Evolutionary conservation across 2,329 filamentous ascomycete species (phyloP), one percentile per base, ranked within the genome.

Genomic region (Tricladium varicosporioides): DNA sequence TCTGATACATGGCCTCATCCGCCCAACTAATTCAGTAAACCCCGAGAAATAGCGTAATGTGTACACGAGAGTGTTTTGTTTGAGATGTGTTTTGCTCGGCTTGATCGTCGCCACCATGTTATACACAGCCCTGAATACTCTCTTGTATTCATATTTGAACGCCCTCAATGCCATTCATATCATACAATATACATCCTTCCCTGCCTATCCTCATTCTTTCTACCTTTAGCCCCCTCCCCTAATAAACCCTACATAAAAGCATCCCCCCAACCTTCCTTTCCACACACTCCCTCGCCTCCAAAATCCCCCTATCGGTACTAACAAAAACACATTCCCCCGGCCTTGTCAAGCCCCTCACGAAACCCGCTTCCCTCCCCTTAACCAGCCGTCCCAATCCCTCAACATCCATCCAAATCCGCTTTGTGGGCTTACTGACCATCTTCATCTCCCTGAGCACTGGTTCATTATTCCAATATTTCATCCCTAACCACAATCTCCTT

Each of bases 391-490:
- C 76, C 63, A 91, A 65, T 5, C 81, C 82, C 49, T 78, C 71
- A 31, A 80, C 76, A 63, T 82, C 81, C 70, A 89, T 75, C 74
- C 79, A 84, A 68, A 90, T 81, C 69, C 85, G 74, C 70, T 85
- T 80, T 59, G 80, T 89, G 14, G 87, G 87, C 72, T 88, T 89
- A 67, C 81, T 86, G 18, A 89, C 72, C 73, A 89, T 73, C 54
- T 73, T 74, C 76, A 89, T 80, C 66, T 84, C 80, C 62, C 78
- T 80, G 62, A 91, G 72, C 47, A 90, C 87, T 0, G 87, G 85
- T 69, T 85, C 78, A 65, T 85, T 88, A 60, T 88, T 83, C 80
- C 83, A 88, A 74, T 90, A 90, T 73, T 90, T 91, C 69, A 91
- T 68, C 1, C 86, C 87, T 14, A 91, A 73, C 87, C 87, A 91